These are phyloP conservation scores for Plectranthus barbatus DNA, from an alignment of 257 asterid genomes.

Conservation along the genomic window DNA sequence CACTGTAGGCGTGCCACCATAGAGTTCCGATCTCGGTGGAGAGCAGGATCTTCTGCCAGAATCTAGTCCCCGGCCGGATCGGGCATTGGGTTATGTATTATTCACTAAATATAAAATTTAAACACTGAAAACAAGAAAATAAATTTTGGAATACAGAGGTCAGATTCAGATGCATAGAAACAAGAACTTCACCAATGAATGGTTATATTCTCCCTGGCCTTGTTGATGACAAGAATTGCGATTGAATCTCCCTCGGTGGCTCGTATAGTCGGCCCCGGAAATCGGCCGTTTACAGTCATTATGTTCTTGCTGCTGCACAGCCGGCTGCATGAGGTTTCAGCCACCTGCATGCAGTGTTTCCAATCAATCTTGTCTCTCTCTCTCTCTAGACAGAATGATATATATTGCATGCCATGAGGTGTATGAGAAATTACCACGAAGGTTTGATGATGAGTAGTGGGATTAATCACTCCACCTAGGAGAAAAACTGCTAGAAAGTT, in stretches of 20 bases:
- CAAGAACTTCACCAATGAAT: conserved; percentile 32
- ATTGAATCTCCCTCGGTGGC: conserved; percentile 31
- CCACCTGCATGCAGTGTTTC: conserved; percentile 21
- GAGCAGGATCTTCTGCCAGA: conserved; percentile 28
- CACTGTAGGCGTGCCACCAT: conserved; percentile 59
- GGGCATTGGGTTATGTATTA: conserved; percentile 49
- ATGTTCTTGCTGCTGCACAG: conserved; percentile 41
- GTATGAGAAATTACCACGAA: conserved; percentile 15
- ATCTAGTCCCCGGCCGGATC: conserved; percentile 30
- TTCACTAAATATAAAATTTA: not conserved
- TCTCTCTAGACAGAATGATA: too few species aligned
- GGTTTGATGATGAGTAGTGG: conserved; percentile 14
- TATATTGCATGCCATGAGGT: too few species aligned
- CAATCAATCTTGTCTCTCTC: too few species aligned
- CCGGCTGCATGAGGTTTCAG: conserved; percentile 22
- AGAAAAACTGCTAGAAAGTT: conserved; percentile 14
- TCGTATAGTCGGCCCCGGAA: conserved; percentile 42
- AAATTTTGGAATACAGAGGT: too few species aligned
- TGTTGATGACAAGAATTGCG: conserved; percentile 22
- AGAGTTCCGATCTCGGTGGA: conserved; percentile 40
- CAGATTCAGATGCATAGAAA: too few species aligned
- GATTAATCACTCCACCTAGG: conserved; percentile 15
- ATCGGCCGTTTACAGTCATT: conserved; percentile 40
- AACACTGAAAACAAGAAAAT: not conserved
- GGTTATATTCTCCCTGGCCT: conserved; percentile 32